Base-by-base conservation (phyloP, 805 yeast species). In the Yarrowia bubula region DNA sequence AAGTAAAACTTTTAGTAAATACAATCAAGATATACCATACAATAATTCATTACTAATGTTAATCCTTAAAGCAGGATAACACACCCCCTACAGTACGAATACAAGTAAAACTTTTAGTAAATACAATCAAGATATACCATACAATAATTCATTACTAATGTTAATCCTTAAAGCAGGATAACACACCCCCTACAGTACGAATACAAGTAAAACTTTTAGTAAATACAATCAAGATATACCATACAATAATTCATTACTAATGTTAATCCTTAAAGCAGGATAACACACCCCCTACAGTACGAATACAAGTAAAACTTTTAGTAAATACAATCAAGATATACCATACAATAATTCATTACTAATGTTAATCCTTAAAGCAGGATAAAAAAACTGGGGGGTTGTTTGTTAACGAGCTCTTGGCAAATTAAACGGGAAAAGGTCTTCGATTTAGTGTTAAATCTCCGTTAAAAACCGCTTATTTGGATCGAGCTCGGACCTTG, bases 401-500 rank as follows among this genome's bases (percentile, higher is more conserved):
- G 39, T 55, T 39, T 38, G 46, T 55, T 55, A 55, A 38, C 47
- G 61, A 55, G 61, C 61, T 55, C 61, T 39, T 55, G 28, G 55
- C 37, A 39, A 41, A 55, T 39, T 28, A 41, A 55, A 41, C 61
- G 61, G 61, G 61, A 55, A 55, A 55, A 55, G 46, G 6, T 39
- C 47, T 55, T 55, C 47, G 47, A 55, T 55, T 41, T 41, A 39
- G 61, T 55, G 38, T 31, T 39, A 41, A 41, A 39, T 55, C 61
- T 55, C 61, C 31, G 61, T 41, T 55, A 58, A 58, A 58, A 58
- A 58, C 64, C 64, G 64, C 51, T 58, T 58, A 58, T 33, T 58
- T 58, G 64, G 65, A 61, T 90, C 98, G 91, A 84, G 98, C 98
- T 90, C 98, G 90, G 78, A 92, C 97, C 96, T 92, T 92, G 97